Percentiles rank a stretch among this genome's conserved stretches.
phyloP scores from a whole-genome alignment of 331 rosid genomes.

The Quercus phellos region DNA sequence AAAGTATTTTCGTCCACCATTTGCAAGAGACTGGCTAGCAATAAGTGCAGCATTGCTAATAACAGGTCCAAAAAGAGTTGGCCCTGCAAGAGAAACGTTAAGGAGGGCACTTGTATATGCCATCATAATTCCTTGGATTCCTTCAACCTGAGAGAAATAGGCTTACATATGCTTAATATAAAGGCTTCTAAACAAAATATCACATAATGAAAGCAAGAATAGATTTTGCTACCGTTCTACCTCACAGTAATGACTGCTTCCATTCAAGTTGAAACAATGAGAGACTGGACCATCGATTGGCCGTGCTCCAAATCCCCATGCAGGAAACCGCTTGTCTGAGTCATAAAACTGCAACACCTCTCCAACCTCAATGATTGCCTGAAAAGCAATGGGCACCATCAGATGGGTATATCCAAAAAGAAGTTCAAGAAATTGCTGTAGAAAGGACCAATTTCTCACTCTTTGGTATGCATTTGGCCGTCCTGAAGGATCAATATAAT shows the following conservation, averaged over 20 bases:
- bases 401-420: conserved; percentile 19
- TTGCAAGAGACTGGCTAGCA: conserved; percentile 89
- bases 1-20: conserved; percentile 74
- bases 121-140: conserved; percentile 93
- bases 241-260: conserved; percentile 89
- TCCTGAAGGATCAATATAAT: conserved; percentile 94
- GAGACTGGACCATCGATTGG: conserved; percentile 99
- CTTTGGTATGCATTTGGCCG: conserved; percentile 91
- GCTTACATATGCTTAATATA: conserved; percentile 9
- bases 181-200: conserved; percentile 10
- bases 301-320: conserved; percentile 99
- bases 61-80: conserved; percentile 98
- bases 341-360: conserved; percentile 95
- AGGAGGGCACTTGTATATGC: conserved; percentile 92
- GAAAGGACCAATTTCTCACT: conserved; percentile 54
- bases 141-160: conserved; percentile 76
- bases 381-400: conserved; percentile 22
- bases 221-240: conserved; percentile 36
- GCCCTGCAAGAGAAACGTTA: conserved; percentile 98
- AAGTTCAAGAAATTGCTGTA: conserved; percentile 12
- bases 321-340: conserved; percentile 86
- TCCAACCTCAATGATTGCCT: conserved; percentile 93
- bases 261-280: conserved; percentile 97
- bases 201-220: conserved; percentile 26
- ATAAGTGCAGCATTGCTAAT: conserved; percentile 79